Evolutionary conservation across 164 flowering plant species (phyloP).

Genomic region (Protea cynaroides): DNA sequence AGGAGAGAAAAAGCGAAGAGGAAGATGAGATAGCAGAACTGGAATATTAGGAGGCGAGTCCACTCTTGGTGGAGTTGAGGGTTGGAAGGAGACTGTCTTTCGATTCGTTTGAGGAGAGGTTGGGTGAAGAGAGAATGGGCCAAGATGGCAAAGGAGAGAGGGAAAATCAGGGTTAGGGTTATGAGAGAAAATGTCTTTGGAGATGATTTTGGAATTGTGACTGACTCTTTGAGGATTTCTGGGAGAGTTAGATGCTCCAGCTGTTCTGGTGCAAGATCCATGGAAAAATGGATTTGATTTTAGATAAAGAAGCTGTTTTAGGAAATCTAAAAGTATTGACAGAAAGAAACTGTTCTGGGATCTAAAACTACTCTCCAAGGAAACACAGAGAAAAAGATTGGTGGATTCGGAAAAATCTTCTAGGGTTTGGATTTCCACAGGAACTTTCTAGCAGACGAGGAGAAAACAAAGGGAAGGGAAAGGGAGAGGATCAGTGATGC

Average conservation of each 20-base stretch:
- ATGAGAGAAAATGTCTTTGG: constrained; percentile 64
- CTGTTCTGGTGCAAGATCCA: constrained; percentile 74
- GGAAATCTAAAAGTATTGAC: no score
- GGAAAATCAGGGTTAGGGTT: constrained; percentile 23
- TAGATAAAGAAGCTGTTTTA: no score
- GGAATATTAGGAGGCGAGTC: constrained; percentile 46
- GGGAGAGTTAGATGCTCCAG: constrained; percentile 48
- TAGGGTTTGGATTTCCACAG: no score
- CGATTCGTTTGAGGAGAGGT: constrained; percentile 43
- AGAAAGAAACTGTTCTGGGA: no score
- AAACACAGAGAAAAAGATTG: no score
- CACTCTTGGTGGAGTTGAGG: constrained; percentile 29
- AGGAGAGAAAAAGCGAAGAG: constrained; percentile 85
- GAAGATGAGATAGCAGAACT: constrained; percentile 68
- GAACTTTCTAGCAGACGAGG: no score
- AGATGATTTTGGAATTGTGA: constrained; percentile 54
- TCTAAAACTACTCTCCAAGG: no score
- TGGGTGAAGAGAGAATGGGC: constrained; percentile 80
- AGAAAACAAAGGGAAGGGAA: no score
- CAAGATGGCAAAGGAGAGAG: constrained; percentile 83
- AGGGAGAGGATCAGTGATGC: no score
- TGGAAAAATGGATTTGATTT: constrained; percentile 3
- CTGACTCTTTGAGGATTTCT: constrained; percentile 54
- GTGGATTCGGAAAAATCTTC: no score
- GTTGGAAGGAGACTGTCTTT: constrained; percentile 20